Evolutionary conservation across 129 eudicot species (phyloP), one percentile per base, ranked within the genome.

Genomic region (Calendula officinalis): DNA sequence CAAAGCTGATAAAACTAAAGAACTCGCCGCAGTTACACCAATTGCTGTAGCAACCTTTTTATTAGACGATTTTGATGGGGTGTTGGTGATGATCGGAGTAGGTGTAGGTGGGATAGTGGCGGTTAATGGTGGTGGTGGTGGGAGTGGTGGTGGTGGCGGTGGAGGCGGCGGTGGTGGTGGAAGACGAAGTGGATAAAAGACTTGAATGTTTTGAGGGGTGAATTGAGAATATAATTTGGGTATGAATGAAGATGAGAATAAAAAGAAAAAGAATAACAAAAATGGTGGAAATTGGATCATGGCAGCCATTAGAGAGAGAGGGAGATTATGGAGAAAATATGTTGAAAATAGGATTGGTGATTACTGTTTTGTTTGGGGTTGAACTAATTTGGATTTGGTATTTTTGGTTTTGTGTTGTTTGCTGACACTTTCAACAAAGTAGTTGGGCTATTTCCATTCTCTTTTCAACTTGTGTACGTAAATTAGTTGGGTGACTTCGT

Each of bases 381-480:
- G 38, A 40, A 56, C 60, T 60, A 57, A 22, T 48, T 56, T 66
- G 62, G 78, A 58, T 74, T 74, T 74, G 73, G 73, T 74, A 27
- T 6, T 56, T 73, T 22, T 1, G n/a, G n/a, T n/a, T n/a, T n/a
- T n/a, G n/a, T n/a, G 30, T 22, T 22, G 2, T 22, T 38, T 66
- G 73, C 61, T 74, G 78, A 67, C 66, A 64, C 66, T 64, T 73
- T 46, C 71, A 64, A 14, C 7, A 73, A 6, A 74, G 78, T 67
- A 2, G 73, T 66, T 74, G 78, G 60, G 72, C 67, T 39, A 57
- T 74, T 74, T 49, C 67, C 63, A 33, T 56, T 48, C 9, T 41
- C 30, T 37, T 56, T 57, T 73, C 60, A 37, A 44, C 13, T 66
- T 27, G n/a, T 53, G 37, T 64, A 32, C 78, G 38, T 64, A 35